Evolutionary conservation across 1,284 basidiomycete genomes (phyloP), one percentile per base, ranked within the genome.

Genomic region (Fistulina hepatica): DNA sequence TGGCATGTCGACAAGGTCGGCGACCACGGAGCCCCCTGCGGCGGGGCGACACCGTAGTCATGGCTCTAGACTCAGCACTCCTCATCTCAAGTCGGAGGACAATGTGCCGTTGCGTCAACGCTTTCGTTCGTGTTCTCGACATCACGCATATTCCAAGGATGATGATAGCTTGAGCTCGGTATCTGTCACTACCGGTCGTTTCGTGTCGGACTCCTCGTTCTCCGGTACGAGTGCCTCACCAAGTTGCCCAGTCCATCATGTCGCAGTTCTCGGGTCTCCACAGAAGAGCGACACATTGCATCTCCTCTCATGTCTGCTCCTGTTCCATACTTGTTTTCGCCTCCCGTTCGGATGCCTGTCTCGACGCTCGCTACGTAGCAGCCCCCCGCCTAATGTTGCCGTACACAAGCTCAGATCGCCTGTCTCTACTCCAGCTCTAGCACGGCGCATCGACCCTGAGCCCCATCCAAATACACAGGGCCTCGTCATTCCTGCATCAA

Each of bases 371-470:
- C 38, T 31, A 30, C 36, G 39, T 24, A 40, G 20, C 41, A 43
- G 32, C 44, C 49, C 21, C 21, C 47, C 43, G 47, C 50, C 52
- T 33, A 52, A 57, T 9, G 48, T 59, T 37, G 56, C 64, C 17
- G 50, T 59, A n/a, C n/a, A n/a, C n/a, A n/a, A n/a, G 13, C 48
- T 61, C 10, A 57, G 59, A 26, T 47, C 61, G 13, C 53, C 60
- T 17, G 45, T 63, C 6, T 46, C 60, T 3, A 57, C 66, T 2
- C 63, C 71, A 4, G 66, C 66, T 20, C 60, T 76, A n/a, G 64
- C 66, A n/a, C 65, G 73, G 23, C 64, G 71, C 6, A 69, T 76
- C 36, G 67, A 67, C 39, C 74, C 74, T 4, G 56, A 63, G 20
- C 65, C 68, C 2, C 65, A 68, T 25, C 48, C 53, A n/a, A 58